A percentile compares a stretch with the other conserved stretches of the same genome.
Evolutionary conservation across 106 monocot species (phyloP).

Genomic region (Apostasia shenzhenica): DNA sequence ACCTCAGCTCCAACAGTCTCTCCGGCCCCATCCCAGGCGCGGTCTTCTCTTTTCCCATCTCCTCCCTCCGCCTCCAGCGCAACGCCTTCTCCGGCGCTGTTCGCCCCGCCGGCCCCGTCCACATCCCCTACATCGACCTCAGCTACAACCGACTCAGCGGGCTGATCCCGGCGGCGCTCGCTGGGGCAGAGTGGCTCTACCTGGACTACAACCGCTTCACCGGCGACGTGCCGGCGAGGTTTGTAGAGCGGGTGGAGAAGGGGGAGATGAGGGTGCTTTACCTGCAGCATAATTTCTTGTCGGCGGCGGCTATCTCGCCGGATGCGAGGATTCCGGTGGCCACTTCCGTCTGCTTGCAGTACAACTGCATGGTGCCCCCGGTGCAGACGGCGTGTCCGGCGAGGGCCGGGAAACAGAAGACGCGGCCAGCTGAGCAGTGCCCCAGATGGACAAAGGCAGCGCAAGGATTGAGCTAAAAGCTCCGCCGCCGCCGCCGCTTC

Average conservation of each 20-base stretch:
- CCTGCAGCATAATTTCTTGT: slow-evolving; percentile 76
- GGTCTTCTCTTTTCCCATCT: slow-evolving; percentile 32
- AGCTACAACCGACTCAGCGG: slow-evolving; percentile 71
- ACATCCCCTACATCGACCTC: slow-evolving; percentile 44
- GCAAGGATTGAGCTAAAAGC: no score
- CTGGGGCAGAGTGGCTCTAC: slow-evolving; percentile 48
- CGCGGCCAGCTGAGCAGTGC: slow-evolving; percentile 49
- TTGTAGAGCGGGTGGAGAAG: slow-evolving; percentile 25
- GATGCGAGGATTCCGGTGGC: slow-evolving; percentile 22
- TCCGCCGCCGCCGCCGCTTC: no score
- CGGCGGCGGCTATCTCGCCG: slow-evolving; percentile 26
- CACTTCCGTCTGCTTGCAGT: slow-evolving; percentile 42
- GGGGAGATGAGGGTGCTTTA: slow-evolving; percentile 49
- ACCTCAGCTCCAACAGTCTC: slow-evolving; percentile 45
- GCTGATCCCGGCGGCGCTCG: slow-evolving; percentile 30
- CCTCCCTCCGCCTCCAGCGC: slow-evolving; percentile 31
- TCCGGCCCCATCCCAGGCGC: slow-evolving; percentile 32
- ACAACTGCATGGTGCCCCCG: slow-evolving; percentile 71
- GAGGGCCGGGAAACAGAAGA: slow-evolving; percentile 30
- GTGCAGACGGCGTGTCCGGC: slow-evolving; percentile 38
- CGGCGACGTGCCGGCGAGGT: slow-evolving; percentile 43
- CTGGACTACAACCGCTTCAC: slow-evolving; percentile 63
- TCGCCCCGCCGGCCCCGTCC: slow-evolving; percentile 3
- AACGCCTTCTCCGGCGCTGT: slow-evolving; percentile 33
- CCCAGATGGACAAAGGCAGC: neutral